A percentile compares a stretch with the other conserved stretches of the same genome.
These are phyloP conservation scores for Citeromyces nyonsensis DNA, from an alignment of 805 yeast species.

Conservation along the genomic window DNA sequence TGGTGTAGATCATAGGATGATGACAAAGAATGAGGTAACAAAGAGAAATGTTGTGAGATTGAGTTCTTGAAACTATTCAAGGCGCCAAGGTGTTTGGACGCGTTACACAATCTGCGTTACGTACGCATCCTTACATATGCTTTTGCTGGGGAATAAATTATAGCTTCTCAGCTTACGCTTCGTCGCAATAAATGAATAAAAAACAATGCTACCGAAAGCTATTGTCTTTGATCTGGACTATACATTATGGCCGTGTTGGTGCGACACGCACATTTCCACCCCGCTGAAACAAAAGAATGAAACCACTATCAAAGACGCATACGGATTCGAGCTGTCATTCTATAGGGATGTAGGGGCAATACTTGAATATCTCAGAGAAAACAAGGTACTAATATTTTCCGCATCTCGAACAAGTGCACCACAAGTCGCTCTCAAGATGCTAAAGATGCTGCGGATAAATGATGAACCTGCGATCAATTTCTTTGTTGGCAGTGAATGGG, in stretches of 20 bases:
- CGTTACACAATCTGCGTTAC: too few relatives aligned
- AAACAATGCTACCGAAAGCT: constrained; percentile 21
- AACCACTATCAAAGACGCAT: constrained; percentile 27
- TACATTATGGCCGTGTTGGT: constrained; percentile 73
- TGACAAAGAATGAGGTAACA: too few relatives aligned
- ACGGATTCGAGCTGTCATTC: constrained; percentile 39
- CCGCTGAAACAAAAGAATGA: constrained; percentile 22
- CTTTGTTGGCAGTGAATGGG: constrained; percentile 56
- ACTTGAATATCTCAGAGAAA: constrained; percentile 29
- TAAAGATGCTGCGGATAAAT: constrained; percentile 34
- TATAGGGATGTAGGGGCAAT: constrained; percentile 59
- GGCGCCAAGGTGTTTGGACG: too few relatives aligned
- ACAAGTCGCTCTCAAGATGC: constrained; percentile 50
- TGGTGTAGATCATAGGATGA: too few relatives aligned
- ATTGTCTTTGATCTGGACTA: constrained; percentile 67
- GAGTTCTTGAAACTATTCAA: too few relatives aligned
- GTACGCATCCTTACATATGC: too few relatives aligned
- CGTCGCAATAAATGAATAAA: too few relatives aligned
- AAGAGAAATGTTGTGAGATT: too few relatives aligned
- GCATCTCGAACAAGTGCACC: constrained; percentile 80
- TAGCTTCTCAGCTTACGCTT: too few relatives aligned
- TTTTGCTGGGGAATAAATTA: too few relatives aligned
- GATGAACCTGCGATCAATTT: constrained; percentile 16
- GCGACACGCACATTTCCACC: constrained; percentile 54
- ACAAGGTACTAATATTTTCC: constrained; percentile 37